A percentile compares a stretch with the other conserved stretches of the same genome.
Evolutionary conservation across 495 filamentous ascomycete species (phyloP).

Genomic region (Echria macrotheca): DNA sequence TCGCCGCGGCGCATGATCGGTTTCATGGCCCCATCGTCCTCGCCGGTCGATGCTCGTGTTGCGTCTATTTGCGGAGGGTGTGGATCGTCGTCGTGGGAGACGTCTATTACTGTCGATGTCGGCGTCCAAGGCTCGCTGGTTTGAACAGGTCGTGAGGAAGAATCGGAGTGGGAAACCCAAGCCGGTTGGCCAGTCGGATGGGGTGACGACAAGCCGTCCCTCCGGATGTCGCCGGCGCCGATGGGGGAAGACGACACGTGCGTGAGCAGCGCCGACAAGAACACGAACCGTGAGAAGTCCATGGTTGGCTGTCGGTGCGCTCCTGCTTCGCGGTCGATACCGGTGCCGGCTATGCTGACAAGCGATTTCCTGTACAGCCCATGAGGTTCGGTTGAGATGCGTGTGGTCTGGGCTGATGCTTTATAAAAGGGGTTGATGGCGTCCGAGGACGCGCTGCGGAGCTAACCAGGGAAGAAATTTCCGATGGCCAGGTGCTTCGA

Average conservation of each 20-base stretch:
- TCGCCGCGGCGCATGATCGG: background rate
- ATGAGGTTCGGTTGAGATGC: constrained; percentile 7
- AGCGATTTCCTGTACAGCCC: constrained; percentile 17
- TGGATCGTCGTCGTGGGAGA: background rate
- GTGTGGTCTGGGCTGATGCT: constrained; percentile 8
- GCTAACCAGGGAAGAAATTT: constrained; percentile 13
- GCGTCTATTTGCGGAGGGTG: background rate
- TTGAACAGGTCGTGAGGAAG: background rate
- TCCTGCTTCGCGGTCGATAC: constrained; percentile 8
- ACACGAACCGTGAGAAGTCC: constrained; percentile 12
- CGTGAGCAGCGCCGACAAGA: constrained; percentile 13
- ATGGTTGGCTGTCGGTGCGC: constrained; percentile 13
- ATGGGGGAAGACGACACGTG: constrained; percentile 15
- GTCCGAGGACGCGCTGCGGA: too few species aligned
- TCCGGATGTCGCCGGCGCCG: background rate
- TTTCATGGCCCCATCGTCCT: background rate
- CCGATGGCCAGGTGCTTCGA: constrained; percentile 11
- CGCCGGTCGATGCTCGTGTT: background rate
- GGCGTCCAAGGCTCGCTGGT: background rate
- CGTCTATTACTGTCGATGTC: constrained; percentile 1
- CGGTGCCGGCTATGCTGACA: constrained; percentile 15
- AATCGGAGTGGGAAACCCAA: background rate
- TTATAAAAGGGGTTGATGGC: constrained; percentile 15
- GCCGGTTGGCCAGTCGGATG: background rate
- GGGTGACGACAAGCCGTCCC: background rate